phyloP scores from a whole-genome alignment of 2,329 filamentous ascomycete species.

The Alternaria conjuncta region DNA sequence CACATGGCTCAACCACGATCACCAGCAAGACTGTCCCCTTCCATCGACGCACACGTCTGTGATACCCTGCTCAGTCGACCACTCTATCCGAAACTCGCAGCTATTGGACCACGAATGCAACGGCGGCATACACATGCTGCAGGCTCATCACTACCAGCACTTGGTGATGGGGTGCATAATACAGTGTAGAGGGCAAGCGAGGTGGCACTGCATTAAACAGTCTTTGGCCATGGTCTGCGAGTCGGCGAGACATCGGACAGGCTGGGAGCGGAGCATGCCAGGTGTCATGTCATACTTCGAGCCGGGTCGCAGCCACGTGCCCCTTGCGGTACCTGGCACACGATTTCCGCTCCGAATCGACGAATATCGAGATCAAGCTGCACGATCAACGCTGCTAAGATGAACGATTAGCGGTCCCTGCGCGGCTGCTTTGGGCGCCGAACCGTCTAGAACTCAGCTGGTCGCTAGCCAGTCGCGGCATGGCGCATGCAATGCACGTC shows the following conservation, averaged over 20 bases:
- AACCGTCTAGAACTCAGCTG: conserved; percentile 21
- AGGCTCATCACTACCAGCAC: not conserved
- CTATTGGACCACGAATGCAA: not conserved
- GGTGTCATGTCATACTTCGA: conserved; percentile 5
- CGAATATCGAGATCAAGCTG: conserved; percentile 17
- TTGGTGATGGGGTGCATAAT: not conserved
- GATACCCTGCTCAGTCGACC: not conserved
- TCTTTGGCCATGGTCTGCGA: not conserved
- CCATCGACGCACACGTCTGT: not conserved
- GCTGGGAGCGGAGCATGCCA: conserved; percentile 1
- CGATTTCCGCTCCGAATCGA: conserved; percentile 27
- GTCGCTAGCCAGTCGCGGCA: conserved; percentile 19
- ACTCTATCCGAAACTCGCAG: not conserved
- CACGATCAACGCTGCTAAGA: conserved; percentile 6
- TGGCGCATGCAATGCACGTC: conserved; percentile 17
- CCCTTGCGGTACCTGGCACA: conserved; percentile 9
- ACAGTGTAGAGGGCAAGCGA: conserved; percentile 1
- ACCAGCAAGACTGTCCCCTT: not conserved
- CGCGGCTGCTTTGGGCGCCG: conserved; percentile 8
- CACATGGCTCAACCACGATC: not conserved
- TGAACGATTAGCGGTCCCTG: conserved; percentile 20
- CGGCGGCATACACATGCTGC: not conserved
- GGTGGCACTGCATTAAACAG: conserved; percentile 7
- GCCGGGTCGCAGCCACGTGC: conserved; percentile 11
- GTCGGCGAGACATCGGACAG: not conserved